These are phyloP conservation scores for Discostella pseudostelligera DNA, from an alignment of 108 stramenopile genomes.

Conservation along the genomic window DNA sequence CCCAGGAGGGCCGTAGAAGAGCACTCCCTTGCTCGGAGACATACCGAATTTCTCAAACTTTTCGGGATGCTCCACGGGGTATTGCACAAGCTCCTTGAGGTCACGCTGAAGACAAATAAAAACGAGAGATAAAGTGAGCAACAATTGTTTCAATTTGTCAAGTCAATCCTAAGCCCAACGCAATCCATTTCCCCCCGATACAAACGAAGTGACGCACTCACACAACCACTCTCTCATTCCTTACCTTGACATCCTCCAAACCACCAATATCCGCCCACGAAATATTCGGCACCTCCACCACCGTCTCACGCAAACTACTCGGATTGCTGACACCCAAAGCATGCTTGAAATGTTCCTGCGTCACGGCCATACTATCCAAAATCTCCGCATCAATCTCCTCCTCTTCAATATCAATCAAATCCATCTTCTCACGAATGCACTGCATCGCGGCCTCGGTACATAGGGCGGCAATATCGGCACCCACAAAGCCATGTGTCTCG, in stretches of 20 bases:
- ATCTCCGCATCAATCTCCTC: slow-evolving; percentile 99
- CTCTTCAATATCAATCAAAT: slow-evolving; percentile 99
- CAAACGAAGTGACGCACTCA: neutral
- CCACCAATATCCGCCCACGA: slow-evolving; percentile 99
- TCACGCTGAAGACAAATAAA: slow-evolving; percentile 77
- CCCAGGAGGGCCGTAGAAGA: slow-evolving; percentile 99
- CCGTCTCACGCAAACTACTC: slow-evolving; percentile 95
- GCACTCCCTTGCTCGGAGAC: slow-evolving; percentile 96
- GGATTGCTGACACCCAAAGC: slow-evolving; percentile 97
- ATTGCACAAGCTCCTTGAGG: slow-evolving; percentile 99
- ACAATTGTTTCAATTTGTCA: neutral
- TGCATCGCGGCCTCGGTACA: slow-evolving; percentile 99
- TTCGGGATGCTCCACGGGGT: slow-evolving; percentile 99
- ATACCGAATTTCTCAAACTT: slow-evolving; percentile 99
- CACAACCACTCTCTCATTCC: slow-evolving; percentile 3
- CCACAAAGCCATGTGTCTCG: slow-evolving; percentile 99
- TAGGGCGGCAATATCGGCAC: slow-evolving; percentile 99
- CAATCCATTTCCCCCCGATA: neutral
- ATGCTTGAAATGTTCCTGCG: slow-evolving; percentile 98
- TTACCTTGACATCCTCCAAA: slow-evolving; percentile 94
- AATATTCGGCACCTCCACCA: slow-evolving; percentile 99
- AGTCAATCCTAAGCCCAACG: neutral
- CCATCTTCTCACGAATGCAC: slow-evolving; percentile 99
- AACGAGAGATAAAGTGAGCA: slow-evolving; percentile 23
- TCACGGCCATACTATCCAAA: slow-evolving; percentile 98